These are phyloP conservation scores for Physocladia obscura DNA, from an alignment of 192 early-diverging fungal genomes.

Conservation along the genomic window DNA sequence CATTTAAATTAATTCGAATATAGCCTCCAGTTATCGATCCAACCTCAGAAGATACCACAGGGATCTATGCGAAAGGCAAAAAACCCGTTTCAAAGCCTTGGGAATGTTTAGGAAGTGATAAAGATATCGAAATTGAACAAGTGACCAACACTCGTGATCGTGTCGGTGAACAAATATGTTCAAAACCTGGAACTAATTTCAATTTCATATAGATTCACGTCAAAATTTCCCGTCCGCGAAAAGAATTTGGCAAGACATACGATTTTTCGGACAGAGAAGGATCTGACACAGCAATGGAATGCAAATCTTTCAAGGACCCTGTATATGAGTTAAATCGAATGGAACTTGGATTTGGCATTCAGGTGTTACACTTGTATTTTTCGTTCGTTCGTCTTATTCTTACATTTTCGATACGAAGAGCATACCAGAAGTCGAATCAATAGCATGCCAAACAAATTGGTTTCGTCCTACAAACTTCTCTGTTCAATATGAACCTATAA, in stretches of 20 bases:
- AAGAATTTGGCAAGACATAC: slow-evolving; percentile 48
- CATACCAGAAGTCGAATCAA: slow-evolving; percentile 44
- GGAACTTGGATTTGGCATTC: slow-evolving; percentile 46
- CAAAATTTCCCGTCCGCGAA: slow-evolving; percentile 42
- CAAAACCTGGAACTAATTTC: no score
- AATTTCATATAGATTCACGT: slow-evolving; percentile 49
- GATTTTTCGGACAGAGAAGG: slow-evolving; percentile 58
- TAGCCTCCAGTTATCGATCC: background rate
- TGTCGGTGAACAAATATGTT: no score
- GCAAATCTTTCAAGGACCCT: slow-evolving; percentile 52
- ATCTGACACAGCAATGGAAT: slow-evolving; percentile 48
- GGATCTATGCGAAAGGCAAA: slow-evolving; percentile 26
- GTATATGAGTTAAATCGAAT: slow-evolving; percentile 51
- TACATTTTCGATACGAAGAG: slow-evolving; percentile 33
- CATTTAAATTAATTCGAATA: background rate
- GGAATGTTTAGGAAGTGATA: slow-evolving; percentile 61
- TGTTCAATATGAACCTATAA: slow-evolving; percentile 49
- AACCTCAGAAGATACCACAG: slow-evolving; percentile 10
- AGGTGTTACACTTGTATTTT: no score
- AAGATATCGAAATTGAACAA: slow-evolving; percentile 57
- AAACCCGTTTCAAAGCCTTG: slow-evolving; percentile 41
- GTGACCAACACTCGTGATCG: slow-evolving; percentile 43
- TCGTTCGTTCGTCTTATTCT: no score
- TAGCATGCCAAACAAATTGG: slow-evolving; percentile 51
- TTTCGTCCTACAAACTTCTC: slow-evolving; percentile 51